A percentile compares a stretch with the other conserved stretches of the same genome.
Conservation (phyloP, 352 stramenopile species). For the Pythium monospermum region DNA sequence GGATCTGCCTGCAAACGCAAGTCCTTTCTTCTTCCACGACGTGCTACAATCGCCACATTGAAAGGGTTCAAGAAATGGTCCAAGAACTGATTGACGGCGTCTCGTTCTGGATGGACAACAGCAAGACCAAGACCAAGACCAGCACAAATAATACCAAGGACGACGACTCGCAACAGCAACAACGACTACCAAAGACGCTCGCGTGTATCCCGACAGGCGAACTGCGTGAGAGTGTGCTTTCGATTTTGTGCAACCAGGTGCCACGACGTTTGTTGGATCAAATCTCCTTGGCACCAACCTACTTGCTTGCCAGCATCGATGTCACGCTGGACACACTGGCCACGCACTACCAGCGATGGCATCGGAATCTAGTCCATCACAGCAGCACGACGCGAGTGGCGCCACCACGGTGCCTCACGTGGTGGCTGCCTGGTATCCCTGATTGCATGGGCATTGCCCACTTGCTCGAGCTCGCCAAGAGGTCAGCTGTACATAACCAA, state of each 20-base stretch:
- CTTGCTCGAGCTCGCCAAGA: slow-evolving; percentile 6
- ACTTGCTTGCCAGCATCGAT: background rate
- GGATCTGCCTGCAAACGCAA: background rate
- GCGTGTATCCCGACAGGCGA: slow-evolving; percentile 1
- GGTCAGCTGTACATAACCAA: background rate
- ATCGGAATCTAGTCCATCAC: slow-evolving; percentile 2
- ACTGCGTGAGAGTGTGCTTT: background rate
- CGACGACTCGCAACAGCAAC: too few relatives aligned
- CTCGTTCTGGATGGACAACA: background rate
- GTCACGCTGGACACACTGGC: slow-evolving; percentile 12
- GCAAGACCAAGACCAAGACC: too few relatives aligned
- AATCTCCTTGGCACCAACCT: background rate
- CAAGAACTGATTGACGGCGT: background rate
- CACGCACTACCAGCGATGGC: slow-evolving; percentile 5
- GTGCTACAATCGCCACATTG: slow-evolving; percentile 10
- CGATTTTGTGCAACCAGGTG: slow-evolving; percentile 12
- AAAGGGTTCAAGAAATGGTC: background rate
- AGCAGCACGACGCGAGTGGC: background rate
- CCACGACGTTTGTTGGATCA: background rate
- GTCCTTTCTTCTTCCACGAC: background rate
- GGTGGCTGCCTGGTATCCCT: slow-evolving; percentile 16
- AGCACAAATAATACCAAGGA: too few relatives aligned
- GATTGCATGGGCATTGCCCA: background rate
- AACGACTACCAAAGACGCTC: background rate
- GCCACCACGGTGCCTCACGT: background rate